Evolutionary conservation across 192 early-diverging fungal species (phyloP).

Genomic region (Ambispora gerdemannii): DNA sequence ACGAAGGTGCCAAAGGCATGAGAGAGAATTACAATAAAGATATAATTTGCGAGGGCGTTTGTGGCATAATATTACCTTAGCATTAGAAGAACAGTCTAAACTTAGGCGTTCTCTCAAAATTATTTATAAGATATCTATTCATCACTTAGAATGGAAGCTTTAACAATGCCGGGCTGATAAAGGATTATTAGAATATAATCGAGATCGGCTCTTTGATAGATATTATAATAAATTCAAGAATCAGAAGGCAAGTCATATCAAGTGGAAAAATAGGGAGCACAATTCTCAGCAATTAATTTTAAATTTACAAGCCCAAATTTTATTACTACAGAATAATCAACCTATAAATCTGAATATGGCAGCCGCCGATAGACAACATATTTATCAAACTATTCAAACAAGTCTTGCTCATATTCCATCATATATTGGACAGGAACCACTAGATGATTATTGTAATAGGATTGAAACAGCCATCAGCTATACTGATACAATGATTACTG

Average conservation of each 20-base stretch:
- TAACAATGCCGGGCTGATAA: constrained; percentile 17
- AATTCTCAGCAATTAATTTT: too few species aligned
- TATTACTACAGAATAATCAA: constrained; percentile 16
- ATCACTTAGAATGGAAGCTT: background rate
- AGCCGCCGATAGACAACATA: background rate
- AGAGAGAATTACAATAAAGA: too few species aligned
- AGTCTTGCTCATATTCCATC: background rate
- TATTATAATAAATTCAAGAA: too few species aligned
- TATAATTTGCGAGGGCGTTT: too few species aligned
- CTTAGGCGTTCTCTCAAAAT: too few species aligned
- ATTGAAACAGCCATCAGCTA: background rate
- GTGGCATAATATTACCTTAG: background rate
- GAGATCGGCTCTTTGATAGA: too few species aligned
- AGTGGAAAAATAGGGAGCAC: too few species aligned
- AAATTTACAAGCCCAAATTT: too few species aligned
- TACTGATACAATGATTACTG: constrained; percentile 10
- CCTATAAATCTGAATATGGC: constrained; percentile 15
- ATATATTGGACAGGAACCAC: constrained; percentile 23
- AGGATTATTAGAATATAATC: too few species aligned
- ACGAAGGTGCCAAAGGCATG: background rate
- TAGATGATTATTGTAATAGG: constrained; percentile 18
- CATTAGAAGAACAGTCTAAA: constrained; percentile 12
- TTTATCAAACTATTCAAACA: background rate
- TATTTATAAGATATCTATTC: constrained; percentile 1
- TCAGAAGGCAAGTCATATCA: constrained; percentile 12